A percentile compares a stretch with the other conserved stretches of the same genome.
phyloP scores from a whole-genome alignment of 192 early-diverging fungal genomes.

The Diversispora epigaea region DNA sequence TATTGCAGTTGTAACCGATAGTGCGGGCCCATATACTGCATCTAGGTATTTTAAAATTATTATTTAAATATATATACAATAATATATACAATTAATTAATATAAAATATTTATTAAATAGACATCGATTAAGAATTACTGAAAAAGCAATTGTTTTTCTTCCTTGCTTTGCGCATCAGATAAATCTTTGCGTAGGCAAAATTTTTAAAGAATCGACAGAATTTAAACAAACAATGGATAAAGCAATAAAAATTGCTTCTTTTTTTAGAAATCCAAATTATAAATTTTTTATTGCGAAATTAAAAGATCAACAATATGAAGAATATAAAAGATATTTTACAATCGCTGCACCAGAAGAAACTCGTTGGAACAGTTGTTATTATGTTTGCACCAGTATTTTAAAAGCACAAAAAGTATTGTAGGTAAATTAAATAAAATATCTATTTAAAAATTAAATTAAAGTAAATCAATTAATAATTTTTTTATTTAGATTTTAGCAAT shows the following conservation, averaged over 20 bases:
- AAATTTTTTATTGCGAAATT: constrained; percentile 15
- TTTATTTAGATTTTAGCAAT: background rate
- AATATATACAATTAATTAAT: background rate
- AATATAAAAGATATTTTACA: background rate
- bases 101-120: background rate
- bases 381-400: background rate
- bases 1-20: constrained; percentile 8
- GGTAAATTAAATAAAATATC: background rate
- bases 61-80: background rate
- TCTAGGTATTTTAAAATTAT: background rate
- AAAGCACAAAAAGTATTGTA: constrained; percentile 2
- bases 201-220: constrained; percentile 13
- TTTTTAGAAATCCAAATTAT: background rate
- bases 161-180: background rate
- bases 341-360: background rate
- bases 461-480: too few relatives aligned
- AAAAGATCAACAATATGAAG: background rate
- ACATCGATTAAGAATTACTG: background rate
- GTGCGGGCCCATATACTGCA: background rate
- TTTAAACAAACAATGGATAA: background rate
- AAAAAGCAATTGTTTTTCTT: background rate
- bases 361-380: background rate
- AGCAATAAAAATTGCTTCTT: background rate
- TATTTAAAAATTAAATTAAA: too few relatives aligned
- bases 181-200: constrained; percentile 1